Percentiles rank a stretch among this genome's conserved stretches.
These are phyloP conservation scores for Paramecium caudatum DNA, from an alignment of 73 alveolate species.

Conservation along the genomic window DNA sequence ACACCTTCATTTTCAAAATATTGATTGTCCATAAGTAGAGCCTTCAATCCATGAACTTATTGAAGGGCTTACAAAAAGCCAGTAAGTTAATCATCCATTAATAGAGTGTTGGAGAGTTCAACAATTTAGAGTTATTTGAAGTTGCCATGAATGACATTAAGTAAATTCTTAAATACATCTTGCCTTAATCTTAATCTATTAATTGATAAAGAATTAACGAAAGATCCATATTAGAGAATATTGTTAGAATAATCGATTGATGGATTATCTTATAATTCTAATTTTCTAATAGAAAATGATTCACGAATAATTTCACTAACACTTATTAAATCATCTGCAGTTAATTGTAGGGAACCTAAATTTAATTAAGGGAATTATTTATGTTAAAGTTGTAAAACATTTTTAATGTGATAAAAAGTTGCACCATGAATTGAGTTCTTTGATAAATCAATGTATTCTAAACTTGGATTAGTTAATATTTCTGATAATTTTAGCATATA, in stretches of 20 bases:
- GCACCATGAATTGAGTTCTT: background rate
- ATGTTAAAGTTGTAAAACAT: background rate
- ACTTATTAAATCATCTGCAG: constrained; percentile 51
- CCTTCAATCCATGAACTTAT: background rate
- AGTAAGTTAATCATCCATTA: background rate
- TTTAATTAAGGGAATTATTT: background rate
- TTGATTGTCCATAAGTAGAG: background rate
- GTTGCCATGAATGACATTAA: background rate
- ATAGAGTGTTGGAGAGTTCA: constrained; percentile 37
- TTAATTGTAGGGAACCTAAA: background rate
- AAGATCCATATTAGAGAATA: background rate
- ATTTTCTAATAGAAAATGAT: background rate
- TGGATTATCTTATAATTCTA: constrained; percentile 2
- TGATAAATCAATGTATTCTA: background rate
- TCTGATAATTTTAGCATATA: background rate
- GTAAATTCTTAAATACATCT: background rate
- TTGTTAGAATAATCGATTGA: constrained; percentile 26
- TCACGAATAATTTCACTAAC: constrained; percentile 4
- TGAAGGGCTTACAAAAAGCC: background rate
- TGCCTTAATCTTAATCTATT: background rate
- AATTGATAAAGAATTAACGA: background rate
- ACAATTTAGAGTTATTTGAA: background rate
- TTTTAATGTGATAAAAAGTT: background rate
- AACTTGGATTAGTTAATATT: background rate
- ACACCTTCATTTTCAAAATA: background rate